Percentiles rank a stretch among this genome's conserved stretches.
Evolutionary conservation across 1,284 basidiomycete species (phyloP).

Genomic region (Vanrija sp.): DNA sequence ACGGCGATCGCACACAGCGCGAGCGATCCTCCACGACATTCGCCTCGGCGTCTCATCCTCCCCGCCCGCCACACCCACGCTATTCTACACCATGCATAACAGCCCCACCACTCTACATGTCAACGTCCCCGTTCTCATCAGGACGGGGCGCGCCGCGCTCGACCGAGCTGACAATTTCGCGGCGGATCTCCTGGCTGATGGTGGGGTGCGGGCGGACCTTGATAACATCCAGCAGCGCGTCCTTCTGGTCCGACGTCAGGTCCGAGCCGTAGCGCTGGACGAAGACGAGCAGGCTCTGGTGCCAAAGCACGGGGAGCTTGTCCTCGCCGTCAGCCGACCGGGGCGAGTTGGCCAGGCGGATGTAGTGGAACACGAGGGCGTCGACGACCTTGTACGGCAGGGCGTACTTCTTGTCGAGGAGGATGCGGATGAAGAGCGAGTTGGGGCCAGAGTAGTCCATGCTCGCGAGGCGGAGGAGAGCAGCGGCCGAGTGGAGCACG

Average conservation of each 20-base stretch:
- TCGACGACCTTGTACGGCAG: slow-evolving; percentile 98
- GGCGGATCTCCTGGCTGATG: slow-evolving; percentile 83
- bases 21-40: not conserved
- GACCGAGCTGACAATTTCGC: slow-evolving; percentile 62
- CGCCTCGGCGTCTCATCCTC: no score
- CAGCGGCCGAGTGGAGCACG: slow-evolving; percentile 92
- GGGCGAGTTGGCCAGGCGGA: slow-evolving; percentile 87
- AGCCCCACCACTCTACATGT: slow-evolving; percentile 26
- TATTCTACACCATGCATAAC: slow-evolving; percentile 2
- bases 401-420: slow-evolving; percentile 97
- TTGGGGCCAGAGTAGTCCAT: slow-evolving; percentile 98
- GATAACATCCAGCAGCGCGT: slow-evolving; percentile 90
- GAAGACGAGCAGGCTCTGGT: slow-evolving; percentile 93
- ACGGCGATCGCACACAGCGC: no score
- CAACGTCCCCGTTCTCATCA: slow-evolving; percentile 42
- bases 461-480: slow-evolving; percentile 83
- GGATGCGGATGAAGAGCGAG: slow-evolving; percentile 92
- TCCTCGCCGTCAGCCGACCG: slow-evolving; percentile 58
- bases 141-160: slow-evolving; percentile 52
- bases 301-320: slow-evolving; percentile 93
- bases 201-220: slow-evolving; percentile 81
- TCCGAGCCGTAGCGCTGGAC: slow-evolving; percentile 95
- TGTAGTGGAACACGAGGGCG: slow-evolving; percentile 95
- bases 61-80: not conserved
- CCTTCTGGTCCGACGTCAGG: slow-evolving; percentile 94